Evolutionary conservation across 257 asterid species (phyloP), one percentile per base, ranked within the genome.

Genomic region (Nemophila menziesii): DNA sequence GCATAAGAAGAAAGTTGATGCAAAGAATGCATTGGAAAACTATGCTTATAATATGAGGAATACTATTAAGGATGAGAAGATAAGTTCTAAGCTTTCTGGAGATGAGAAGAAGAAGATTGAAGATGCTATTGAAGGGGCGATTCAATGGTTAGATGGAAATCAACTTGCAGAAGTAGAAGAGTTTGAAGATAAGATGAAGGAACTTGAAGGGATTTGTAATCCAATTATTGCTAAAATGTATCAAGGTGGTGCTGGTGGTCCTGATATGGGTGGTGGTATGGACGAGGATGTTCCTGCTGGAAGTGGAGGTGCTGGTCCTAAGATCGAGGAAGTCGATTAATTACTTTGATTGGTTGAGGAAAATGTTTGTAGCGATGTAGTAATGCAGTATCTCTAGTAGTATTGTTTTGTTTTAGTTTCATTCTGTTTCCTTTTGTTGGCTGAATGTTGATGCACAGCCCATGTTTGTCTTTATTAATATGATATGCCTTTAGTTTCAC

Each of bases 11-110:
- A 64, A 64, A 22, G 71, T 64, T 0, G 71, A 65, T 10, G 62
- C 71, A 8, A 65, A 65, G 59, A 65, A 65, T 2, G 57, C 58
- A 0, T 17, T 65, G 9, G 63, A 58, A 33, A 65, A 54, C 36
- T 65, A 58, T 26, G 62, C 71, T 0, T 65, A 65, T 60, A 65
- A 60, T 57, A 65, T 65, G 72, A 60, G 72, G 50, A 65, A 65
- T 47, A 65, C 72, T 27, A 55, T 65, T 5, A 65, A 60, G 63
- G 72, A 65, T 16, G 72, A 65, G 20, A 65, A 65, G 64, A 59
- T 65, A 7, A 45, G 57, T 12, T 33, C 60, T 5, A 60, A 65
- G 57, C 72, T 65, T 2, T 26, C 60, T 0, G 52, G 55, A 1
- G 72, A 20, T 0, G 72, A 65, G 4, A 59, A 59, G 57, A 51